These are phyloP conservation scores for Magnusiomyces suaveolens DNA, from an alignment of 1,139 yeast species.

Conservation along the genomic window DNA sequence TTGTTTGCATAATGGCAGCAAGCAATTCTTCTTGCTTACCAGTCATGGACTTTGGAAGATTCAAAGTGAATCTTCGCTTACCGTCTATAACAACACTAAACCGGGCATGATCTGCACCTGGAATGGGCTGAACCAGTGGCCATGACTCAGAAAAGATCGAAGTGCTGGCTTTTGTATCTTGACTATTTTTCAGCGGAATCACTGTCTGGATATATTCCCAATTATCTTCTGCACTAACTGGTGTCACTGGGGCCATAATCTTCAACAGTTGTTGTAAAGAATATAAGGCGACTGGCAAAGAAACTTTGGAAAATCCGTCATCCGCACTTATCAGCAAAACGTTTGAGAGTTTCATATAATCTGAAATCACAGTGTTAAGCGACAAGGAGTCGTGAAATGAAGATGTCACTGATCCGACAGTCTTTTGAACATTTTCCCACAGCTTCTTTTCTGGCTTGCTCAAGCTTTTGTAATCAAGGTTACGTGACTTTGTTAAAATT, in stretches of 20 bases:
- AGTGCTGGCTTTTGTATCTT: slow-evolving; percentile 17
- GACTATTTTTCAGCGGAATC: background rate
- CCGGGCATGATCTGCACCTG: slow-evolving; percentile 11
- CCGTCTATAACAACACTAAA: slow-evolving; percentile 54
- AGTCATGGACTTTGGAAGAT: slow-evolving; percentile 33
- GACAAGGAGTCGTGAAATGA: slow-evolving; percentile 54
- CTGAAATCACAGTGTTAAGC: slow-evolving; percentile 78
- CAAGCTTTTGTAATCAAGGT: slow-evolving; percentile 18
- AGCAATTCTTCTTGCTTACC: slow-evolving; percentile 32
- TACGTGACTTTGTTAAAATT: slow-evolving; percentile 10
- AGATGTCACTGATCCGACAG: slow-evolving; percentile 42
- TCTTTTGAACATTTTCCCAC: slow-evolving; percentile 49
- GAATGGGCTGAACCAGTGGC: slow-evolving; percentile 21
- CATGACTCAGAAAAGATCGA: slow-evolving; percentile 42
- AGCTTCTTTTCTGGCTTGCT: slow-evolving; percentile 43
- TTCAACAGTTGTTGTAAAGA: slow-evolving; percentile 46
- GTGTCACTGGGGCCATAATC: slow-evolving; percentile 65
- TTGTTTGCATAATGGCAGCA: slow-evolving; percentile 16
- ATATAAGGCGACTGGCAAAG: slow-evolving; percentile 33
- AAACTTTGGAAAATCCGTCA: slow-evolving; percentile 23
- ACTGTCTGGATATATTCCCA: slow-evolving; percentile 47
- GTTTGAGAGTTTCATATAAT: slow-evolving; percentile 78
- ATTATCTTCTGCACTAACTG: slow-evolving; percentile 73
- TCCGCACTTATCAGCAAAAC: slow-evolving; percentile 38
- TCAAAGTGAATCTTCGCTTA: slow-evolving; percentile 41